Evolutionary conservation across 768 basidiomycete genomes (phyloP).

Genomic region (Russula griseocarnosa): DNA sequence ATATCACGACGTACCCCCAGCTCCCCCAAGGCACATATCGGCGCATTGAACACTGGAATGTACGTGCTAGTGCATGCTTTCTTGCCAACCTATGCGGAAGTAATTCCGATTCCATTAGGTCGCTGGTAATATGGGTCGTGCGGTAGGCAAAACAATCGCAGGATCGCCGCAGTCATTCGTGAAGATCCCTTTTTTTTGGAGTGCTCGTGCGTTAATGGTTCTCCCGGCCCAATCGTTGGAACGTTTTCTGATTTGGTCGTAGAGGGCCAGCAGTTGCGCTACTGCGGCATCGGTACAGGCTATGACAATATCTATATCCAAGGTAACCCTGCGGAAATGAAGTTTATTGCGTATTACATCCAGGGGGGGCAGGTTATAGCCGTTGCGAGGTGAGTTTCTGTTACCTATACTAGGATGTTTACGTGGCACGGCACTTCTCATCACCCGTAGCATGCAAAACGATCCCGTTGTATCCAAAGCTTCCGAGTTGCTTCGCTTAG

Average conservation of each 20-base stretch:
- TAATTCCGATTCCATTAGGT: slow-evolving; percentile 43
- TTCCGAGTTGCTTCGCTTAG: slow-evolving; percentile 72
- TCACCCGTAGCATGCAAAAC: slow-evolving; percentile 59
- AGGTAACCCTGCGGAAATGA: slow-evolving; percentile 70
- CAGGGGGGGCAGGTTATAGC: slow-evolving; percentile 61
- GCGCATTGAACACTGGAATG: slow-evolving; percentile 92
- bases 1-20: slow-evolving; percentile 79
- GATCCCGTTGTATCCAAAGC: slow-evolving; percentile 78
- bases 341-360: slow-evolving; percentile 83
- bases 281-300: slow-evolving; percentile 67
- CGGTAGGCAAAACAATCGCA: slow-evolving; percentile 75
- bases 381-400: slow-evolving; percentile 50
- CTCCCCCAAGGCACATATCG: slow-evolving; percentile 45
- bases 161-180: slow-evolving; percentile 52
- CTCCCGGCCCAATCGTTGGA: not conserved
- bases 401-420: not conserved
- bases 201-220: slow-evolving; percentile 55
- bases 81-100: not conserved
- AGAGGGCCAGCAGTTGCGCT: slow-evolving; percentile 86
- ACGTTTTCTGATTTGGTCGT: not conserved
- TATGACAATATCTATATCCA: slow-evolving; percentile 78
- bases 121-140: slow-evolving; percentile 81
- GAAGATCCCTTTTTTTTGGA: slow-evolving; percentile 88
- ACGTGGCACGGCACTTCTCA: not conserved
- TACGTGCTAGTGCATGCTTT: slow-evolving; percentile 33